These are phyloP conservation scores for Actinidia arguta DNA, from an alignment of 179 eudicot genomes.

Conservation along the genomic window DNA sequence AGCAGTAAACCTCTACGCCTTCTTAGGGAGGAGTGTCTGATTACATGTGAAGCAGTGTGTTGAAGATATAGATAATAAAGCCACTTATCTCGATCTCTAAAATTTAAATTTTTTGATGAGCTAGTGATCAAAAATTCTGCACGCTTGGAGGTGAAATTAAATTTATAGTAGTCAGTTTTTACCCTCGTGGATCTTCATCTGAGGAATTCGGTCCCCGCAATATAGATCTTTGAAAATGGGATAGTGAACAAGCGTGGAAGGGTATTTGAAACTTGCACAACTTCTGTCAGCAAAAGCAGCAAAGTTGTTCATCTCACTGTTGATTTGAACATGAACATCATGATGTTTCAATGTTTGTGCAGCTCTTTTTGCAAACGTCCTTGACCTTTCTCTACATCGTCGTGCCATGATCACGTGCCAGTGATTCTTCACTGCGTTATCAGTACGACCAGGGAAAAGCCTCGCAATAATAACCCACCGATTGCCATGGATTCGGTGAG, in stretches of 20 bases:
- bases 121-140: too few species aligned
- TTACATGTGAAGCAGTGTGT: too few species aligned
- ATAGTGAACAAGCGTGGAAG: background rate
- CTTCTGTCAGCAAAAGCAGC: background rate
- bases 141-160: too few species aligned
- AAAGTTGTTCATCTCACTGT: background rate
- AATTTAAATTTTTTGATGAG: too few species aligned
- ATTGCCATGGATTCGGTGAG: constrained; percentile 77
- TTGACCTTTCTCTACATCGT: constrained; percentile 26
- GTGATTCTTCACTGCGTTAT: constrained; percentile 81
- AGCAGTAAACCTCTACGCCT: too few species aligned
- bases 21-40: too few species aligned
- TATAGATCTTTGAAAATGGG: background rate
- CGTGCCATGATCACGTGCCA: constrained; percentile 89
- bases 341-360: background rate
- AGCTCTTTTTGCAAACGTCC: constrained; percentile 27
- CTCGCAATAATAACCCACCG: constrained; percentile 80
- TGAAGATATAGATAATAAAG: too few species aligned
- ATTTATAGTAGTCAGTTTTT: too few species aligned
- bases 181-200: constrained; percentile 11
- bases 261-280: background rate
- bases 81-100: too few species aligned
- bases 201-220: background rate
- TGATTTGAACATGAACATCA: background rate
- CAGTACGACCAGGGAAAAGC: constrained; percentile 77